Evolutionary conservation across 345 rosid species (phyloP).

Genomic region (Dovyalis caffra): DNA sequence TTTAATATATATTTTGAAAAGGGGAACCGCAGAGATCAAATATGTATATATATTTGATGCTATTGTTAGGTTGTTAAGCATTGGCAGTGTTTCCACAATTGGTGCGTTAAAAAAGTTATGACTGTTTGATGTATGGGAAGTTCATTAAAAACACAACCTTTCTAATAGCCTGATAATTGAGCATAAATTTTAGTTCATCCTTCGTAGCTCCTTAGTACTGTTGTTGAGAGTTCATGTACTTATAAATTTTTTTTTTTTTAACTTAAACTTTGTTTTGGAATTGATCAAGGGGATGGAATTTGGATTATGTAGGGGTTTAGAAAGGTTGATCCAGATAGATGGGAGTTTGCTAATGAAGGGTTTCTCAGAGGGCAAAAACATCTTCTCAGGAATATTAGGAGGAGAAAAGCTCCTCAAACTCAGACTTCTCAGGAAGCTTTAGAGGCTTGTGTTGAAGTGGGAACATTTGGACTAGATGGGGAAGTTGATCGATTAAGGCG

Average conservation of each 20-base stretch:
- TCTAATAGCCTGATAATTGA: neutral
- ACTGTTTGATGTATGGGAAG: neutral
- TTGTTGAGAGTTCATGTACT: neutral
- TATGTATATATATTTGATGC: neutral
- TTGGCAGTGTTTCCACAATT: neutral
- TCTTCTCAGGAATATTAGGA: conserved; percentile 57
- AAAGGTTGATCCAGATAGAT: conserved; percentile 90
- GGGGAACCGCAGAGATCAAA: neutral
- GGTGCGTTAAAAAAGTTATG: neutral
- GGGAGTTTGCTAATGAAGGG: conserved; percentile 85
- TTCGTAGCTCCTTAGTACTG: neutral
- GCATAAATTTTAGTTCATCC: neutral
- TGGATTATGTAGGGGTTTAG: conserved; percentile 75
- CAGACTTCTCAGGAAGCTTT: conserved; percentile 41
- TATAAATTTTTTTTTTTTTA: neutral
- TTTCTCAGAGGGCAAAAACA: conserved; percentile 72
- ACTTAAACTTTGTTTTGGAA: neutral
- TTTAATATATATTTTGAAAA: neutral
- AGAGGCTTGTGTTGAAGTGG: conserved; percentile 67
- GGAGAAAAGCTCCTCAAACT: conserved; percentile 46
- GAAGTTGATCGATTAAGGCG: conserved; percentile 53
- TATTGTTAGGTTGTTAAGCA: conserved; percentile 7
- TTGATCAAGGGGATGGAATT: conserved; percentile 20
- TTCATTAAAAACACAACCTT: neutral
- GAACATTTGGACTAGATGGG: conserved; percentile 58